Evolutionary conservation across 176 grass and related monocot species (phyloP), one percentile per base, ranked within the genome.

Genomic region (Canna indica): DNA sequence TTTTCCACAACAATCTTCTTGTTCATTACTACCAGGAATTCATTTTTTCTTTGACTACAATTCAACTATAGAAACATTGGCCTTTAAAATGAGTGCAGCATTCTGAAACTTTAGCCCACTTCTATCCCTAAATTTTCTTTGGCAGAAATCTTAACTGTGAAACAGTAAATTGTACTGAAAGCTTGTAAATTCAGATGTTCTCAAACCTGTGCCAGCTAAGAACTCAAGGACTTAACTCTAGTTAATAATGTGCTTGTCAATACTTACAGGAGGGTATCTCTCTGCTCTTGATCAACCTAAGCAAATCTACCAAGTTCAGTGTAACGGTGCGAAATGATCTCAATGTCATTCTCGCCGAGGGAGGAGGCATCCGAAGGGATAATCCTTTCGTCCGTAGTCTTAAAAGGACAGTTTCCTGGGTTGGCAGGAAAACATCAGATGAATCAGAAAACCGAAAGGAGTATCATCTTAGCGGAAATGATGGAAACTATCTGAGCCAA

Each of bases 271-370:
- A 80, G 10, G 95, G 95, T 2, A 32, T 99, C 8, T 72, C 95
- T 36, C 73, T 99, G 46, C 84, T 99, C 38, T 75, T 99, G 84
- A 70, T 99, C 72, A 99, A 99, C 87, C 80, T 99, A 75, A 91
- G 87, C 76, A 63, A 27, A 60, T 63, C 76, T 47, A 90, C 71
- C 46, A 73, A 78, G 58, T 99, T 90, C 84, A 94, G 77, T 59
- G 80, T 94, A 52, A 84, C 95, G 0, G 78, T 93, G 70, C 76
- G 89, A 61, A 99, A 94, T 24, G 90, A 99, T 74, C 85, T 99
- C 39, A 99, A 99, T 48, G 73, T 79, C 5, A 29, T 87, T 66
- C 47, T 88, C 0, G 73, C 66, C 13, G 82, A 82, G 75, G 85
- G 82, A 27, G 85, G 73, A 48, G 88, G 84, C 27, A 86, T 90